Evolutionary conservation across 805 yeast species (phyloP), one percentile per base, ranked within the genome.

Genomic region (Schwanniomyces yamadae): DNA sequence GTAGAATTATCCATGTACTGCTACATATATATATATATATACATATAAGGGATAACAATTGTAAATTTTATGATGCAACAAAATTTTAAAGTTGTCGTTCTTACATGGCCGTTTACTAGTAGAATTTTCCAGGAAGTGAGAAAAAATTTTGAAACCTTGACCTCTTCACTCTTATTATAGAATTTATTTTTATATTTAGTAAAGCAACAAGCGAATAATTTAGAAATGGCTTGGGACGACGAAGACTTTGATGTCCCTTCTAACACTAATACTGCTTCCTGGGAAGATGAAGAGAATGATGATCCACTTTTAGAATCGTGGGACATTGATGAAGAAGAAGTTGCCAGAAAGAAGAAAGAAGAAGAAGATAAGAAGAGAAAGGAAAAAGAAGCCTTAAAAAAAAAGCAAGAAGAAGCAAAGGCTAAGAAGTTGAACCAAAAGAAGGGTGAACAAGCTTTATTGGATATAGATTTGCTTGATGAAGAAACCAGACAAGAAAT

Each of bases 321-420:
- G 97, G 98, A 91, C 50, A 81, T 73, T 15, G 84, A 80, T 40
- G 75, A 82, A 36, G 95, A 83, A 46, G 93, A 82, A 51, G 81
- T 73, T 34, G 77, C 72, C 37, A 69, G 64, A 41, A 64, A 66
- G 62, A 63, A 68, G 56, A 61, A 63, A 36, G 65, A 57, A 39
- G 68, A 61, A 29, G 69, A 61, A 41, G 73, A 66, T 35, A 56
- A 54, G 59, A 62, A 61, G 50, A 61, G 57, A 28, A 57, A 61
- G 18, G 65, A 69, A 40, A 66, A 66, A 52, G 75, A 72, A 28
- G 75, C 73, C 39, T 55, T 71, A 45, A 62, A 70, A 40, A 48
- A 60, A 36, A 69, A 63, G 37, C 69, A 62, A 42, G 69, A 61
- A 16, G 73, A 64, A 51, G 67, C 75, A 45, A 72, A 72, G 55